Base-by-base conservation (phyloP, 495 filamentous ascomycete species). In the Pseudomonodictys pantanalensis region DNA sequence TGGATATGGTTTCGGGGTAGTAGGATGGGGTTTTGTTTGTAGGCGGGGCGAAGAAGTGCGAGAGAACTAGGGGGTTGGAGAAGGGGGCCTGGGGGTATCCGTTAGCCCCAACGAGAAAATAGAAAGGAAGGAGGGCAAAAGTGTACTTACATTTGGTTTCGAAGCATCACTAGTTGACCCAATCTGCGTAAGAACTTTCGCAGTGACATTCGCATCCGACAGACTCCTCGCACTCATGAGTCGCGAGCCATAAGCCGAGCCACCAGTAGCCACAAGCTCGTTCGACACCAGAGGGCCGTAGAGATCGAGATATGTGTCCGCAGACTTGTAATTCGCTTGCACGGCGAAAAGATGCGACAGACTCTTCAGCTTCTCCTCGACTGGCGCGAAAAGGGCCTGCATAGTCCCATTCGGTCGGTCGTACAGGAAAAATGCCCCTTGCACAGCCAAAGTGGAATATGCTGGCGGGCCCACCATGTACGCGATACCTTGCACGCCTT, bases 401-500 rank as follows among this genome's bases (percentile, higher is more conserved):
- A 59, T 56, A 3, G 56, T 55, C 11, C 65, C 60, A 24, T 46
- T 29, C 10, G 65, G 61, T 38, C 64, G 60, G 23, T 68, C 38
- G 28, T 57, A 64, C 7, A 64, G 43, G 29, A 41, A 56, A 22
- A 64, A 64, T n/a, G 9, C 20, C 50, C 60, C 48, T 4, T 25
- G 8, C 17, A 68, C 56, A 0, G 39, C 28, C 3, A 64, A 49
- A 1, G 47, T 52, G 6, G 65, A 56, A 12, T 20, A 3, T 1
- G 29, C 12, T n/a, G 62, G 62, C 8, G 62, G 57, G 5, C 57
- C 62, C 20, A 46, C 62, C 12, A 68, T 56, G 39, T 24, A 52
- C 22, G 64, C 64, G 56, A 64, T 61, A 0, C 60, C 65, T 45
- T 68, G 65, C 60, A 64, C 50, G n/a, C 61, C 61, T 9, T 52